Percentiles rank a stretch among this genome's conserved stretches.
phyloP scores from a whole-genome alignment of 2,329 filamentous ascomycete species.

The Aureobasidium sp. region DNA sequence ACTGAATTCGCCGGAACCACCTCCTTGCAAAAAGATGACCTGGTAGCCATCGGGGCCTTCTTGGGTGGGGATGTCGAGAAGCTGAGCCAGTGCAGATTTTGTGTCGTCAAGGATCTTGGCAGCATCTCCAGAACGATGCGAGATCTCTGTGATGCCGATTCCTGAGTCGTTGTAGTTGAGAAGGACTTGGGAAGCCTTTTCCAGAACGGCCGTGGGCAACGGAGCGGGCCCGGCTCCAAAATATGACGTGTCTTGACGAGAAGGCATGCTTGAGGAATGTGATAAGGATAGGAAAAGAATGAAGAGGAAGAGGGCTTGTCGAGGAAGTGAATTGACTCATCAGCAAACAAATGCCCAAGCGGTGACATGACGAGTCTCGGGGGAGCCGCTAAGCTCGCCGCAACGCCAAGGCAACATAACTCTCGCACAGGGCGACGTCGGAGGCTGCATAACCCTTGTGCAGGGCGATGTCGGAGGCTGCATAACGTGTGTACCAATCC shows the following conservation, averaged over 20 bases:
- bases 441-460: not conserved
- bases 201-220: conserved; percentile 73
- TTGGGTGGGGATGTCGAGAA: conserved; percentile 69
- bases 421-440: not conserved
- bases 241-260: conserved; percentile 69
- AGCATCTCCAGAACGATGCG: conserved; percentile 75
- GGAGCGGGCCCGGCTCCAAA: conserved; percentile 88
- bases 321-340: not conserved
- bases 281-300: not conserved
- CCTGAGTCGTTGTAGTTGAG: conserved; percentile 76
- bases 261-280: conserved; percentile 49
- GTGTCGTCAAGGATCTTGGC: conserved; percentile 70
- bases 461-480: not conserved
- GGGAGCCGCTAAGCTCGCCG: not conserved
- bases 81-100: conserved; percentile 64
- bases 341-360: not conserved
- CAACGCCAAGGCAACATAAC: too few species aligned
- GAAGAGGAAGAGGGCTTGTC: too few species aligned
- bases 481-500: conserved; percentile 1
- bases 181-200: conserved; percentile 67
- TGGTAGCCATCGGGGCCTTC: conserved; percentile 79
- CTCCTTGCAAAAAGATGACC: conserved; percentile 79
- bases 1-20: conserved; percentile 79
- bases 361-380: not conserved
- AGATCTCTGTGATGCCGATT: conserved; percentile 82